phyloP scores from a whole-genome alignment of 257 asterid genomes.

The Vinca minor region DNA sequence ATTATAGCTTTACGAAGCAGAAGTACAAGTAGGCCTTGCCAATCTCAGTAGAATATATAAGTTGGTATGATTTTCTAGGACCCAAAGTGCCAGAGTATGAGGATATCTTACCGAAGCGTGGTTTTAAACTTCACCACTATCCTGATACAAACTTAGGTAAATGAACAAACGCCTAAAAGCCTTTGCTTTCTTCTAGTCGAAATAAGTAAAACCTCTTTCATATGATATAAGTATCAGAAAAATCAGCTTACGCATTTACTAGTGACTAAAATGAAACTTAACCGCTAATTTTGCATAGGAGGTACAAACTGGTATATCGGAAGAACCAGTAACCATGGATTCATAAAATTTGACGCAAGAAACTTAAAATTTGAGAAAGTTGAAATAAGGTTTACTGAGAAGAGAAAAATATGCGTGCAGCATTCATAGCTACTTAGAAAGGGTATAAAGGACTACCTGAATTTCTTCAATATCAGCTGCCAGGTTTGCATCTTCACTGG shows the following conservation, averaged over 20 bases:
- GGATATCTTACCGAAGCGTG: background rate
- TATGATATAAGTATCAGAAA: background rate
- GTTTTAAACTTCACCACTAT: background rate
- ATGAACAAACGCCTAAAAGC: background rate
- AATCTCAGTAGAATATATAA: background rate
- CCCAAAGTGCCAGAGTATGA: background rate
- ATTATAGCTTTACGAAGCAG: background rate
- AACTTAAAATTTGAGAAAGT: background rate
- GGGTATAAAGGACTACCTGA: conserved; percentile 33
- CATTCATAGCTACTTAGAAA: background rate
- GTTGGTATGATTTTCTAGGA: background rate
- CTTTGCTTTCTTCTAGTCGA: background rate
- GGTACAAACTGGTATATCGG: background rate
- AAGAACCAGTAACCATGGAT: background rate
- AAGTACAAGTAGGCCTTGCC: background rate
- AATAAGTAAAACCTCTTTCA: background rate
- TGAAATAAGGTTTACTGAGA: background rate
- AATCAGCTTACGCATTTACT: background rate
- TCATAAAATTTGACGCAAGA: background rate
- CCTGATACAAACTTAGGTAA: background rate
- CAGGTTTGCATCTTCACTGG: conserved; percentile 28
- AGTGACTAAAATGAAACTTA: background rate
- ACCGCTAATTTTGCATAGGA: background rate
- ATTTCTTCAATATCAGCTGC: conserved; percentile 32
- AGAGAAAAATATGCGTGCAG: background rate